These are phyloP conservation scores for Ichthyophthirius multifiliis DNA, from an alignment of 169 alveolate genomes.

Conservation along the genomic window DNA sequence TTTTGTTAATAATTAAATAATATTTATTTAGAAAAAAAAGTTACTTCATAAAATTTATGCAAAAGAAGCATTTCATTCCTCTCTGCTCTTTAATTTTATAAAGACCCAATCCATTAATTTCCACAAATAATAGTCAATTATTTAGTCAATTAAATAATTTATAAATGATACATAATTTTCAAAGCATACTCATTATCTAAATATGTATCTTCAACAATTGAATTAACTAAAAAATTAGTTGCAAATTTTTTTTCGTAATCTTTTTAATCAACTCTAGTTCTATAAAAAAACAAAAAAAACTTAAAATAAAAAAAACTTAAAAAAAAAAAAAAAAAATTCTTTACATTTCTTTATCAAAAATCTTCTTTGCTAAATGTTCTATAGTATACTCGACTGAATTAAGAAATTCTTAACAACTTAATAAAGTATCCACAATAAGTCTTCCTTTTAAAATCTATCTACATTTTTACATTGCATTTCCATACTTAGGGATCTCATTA, in stretches of 20 bases:
- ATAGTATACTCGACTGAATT: constrained; percentile 76
- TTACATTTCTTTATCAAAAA: constrained; percentile 52
- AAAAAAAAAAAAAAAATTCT: constrained; percentile 2
- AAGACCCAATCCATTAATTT: constrained; percentile 90
- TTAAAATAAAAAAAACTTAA: neutral
- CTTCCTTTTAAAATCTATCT: constrained; percentile 72
- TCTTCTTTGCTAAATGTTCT: constrained; percentile 54
- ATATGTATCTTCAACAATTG: constrained; percentile 53
- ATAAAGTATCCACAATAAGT: constrained; percentile 77
- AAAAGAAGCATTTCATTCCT: constrained; percentile 94
- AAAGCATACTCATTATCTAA: constrained; percentile 64
- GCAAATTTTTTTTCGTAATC: constrained; percentile 40
- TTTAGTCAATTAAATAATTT: constrained; percentile 94
- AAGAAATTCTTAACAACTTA: constrained; percentile 67
- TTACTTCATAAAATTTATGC: constrained; percentile 89
- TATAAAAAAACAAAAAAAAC: neutral
- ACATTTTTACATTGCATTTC: constrained; percentile 47
- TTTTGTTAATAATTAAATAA: constrained; percentile 27
- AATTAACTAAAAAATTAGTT: constrained; percentile 39
- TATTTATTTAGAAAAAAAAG: neutral
- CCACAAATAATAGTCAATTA: constrained; percentile 97
- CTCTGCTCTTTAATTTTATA: constrained; percentile 92
- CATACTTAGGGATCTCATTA: constrained; percentile 44
- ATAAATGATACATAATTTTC: constrained; percentile 61
- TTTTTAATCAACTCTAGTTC: constrained; percentile 43